These are phyloP conservation scores for Solanum hybrid DNA, from an alignment of 305 asterid genomes.

Conservation along the genomic window DNA sequence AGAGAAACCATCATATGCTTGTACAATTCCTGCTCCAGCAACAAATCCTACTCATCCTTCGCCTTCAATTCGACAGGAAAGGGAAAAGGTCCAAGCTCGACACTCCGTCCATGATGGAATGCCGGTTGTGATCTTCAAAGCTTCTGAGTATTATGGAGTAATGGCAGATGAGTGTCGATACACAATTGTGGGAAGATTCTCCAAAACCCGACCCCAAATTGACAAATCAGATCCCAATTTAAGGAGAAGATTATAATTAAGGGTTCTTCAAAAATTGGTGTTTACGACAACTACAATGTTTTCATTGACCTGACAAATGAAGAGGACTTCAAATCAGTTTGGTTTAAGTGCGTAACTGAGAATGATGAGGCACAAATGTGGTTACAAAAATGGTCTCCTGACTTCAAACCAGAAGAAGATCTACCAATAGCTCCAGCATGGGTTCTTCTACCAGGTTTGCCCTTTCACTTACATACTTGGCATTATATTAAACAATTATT, in stretches of 20 bases:
- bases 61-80: neutral
- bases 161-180: neutral
- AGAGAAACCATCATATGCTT: neutral
- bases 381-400: neutral
- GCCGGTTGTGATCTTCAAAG: neutral
- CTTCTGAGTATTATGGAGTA: neutral
- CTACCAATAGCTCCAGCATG: neutral
- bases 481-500: neutral
- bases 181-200: neutral
- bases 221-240: neutral
- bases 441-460: neutral
- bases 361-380: neutral
- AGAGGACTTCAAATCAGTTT: neutral
- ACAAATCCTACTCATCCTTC: neutral
- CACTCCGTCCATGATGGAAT: neutral
- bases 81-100: neutral
- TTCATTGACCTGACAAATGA: neutral
- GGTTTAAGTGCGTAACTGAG: neutral
- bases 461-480: neutral
- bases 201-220: neutral
- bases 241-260: neutral
- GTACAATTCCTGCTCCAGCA: neutral
- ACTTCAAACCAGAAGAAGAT: neutral
- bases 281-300: neutral
- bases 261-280: neutral